Evolutionary conservation across 139 green algal species (phyloP), one percentile per base, ranked within the genome.

Genomic region (Desmodesmus armatus): DNA sequence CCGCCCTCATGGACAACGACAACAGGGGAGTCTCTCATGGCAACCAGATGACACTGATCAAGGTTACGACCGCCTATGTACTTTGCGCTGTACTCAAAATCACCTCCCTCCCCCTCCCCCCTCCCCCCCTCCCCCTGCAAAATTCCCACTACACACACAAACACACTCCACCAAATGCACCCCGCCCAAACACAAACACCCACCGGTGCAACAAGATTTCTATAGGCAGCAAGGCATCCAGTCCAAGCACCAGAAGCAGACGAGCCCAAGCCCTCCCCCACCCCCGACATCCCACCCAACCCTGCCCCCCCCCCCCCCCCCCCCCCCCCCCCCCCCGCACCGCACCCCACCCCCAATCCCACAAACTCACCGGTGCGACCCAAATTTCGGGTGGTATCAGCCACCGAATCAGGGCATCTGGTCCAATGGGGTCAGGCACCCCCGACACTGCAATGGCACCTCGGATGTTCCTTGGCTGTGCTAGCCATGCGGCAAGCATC

Each of bases 401-500:
- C 76, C 76, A 82, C 37, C 40, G 53, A 27, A 82, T 82, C 19
- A 82, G 37, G 9, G 76, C 76, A 55, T 71, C 4, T 2, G 37
- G 35, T 11, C 76, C 76, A 35, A 82, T 37, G 17, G 76, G 76
- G 76, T 82, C 76, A 41, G 55, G 76, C 55, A 82, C 11, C 7
- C 76, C 76, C 4, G 51, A 72, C n/a, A 65, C 43, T 6, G 29
- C 31, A 23, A 82, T 82, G 53, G 41, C 76, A 4, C 23, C 39
- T n/a, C 29, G 29, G 13, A 82, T 65, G 39, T 82, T 82, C 2
- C 41, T 27, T 3, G 76, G 76, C 27, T 41, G 5, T 4, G 37
- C 39, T 55, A 82, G 55, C 76, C 76, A 82, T 25, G 9, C 27
- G 25, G 55, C 76, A 37, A 82, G 51, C 35, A 55, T 6, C 7